These are phyloP conservation scores for Fusarium virguliforme DNA, from an alignment of 2,329 filamentous ascomycete species.

Conservation along the genomic window DNA sequence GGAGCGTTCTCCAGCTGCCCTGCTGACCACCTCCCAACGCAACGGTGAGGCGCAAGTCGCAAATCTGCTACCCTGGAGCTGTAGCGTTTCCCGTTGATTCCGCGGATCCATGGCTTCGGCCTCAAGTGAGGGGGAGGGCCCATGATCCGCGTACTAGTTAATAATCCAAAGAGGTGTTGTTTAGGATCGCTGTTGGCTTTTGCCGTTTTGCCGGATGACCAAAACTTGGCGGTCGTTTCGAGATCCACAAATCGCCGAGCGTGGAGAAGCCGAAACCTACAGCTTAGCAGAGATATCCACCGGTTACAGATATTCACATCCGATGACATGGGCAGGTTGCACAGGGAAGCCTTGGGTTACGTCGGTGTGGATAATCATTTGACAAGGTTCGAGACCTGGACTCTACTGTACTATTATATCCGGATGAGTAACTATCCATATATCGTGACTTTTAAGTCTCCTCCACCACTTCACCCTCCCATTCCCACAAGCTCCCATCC, in stretches of 20 bases:
- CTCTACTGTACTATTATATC: background rate
- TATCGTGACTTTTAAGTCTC: slow-evolving; percentile 16
- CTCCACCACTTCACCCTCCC: slow-evolving; percentile 48
- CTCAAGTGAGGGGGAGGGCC: slow-evolving; percentile 8
- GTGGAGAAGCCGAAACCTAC: slow-evolving; percentile 1
- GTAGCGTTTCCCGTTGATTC: slow-evolving; percentile 3
- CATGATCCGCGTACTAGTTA: background rate
- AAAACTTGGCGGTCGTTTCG: slow-evolving; percentile 3
- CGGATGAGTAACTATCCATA: background rate
- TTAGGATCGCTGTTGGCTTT: background rate
- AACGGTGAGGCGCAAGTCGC: background rate
- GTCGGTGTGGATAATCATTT: slow-evolving; percentile 1
- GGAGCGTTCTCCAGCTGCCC: background rate
- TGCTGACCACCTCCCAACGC: slow-evolving; percentile 13
- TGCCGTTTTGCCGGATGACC: slow-evolving; percentile 13
- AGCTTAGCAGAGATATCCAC: background rate
- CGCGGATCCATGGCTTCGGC: slow-evolving; percentile 8
- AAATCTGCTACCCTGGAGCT: slow-evolving; percentile 8
- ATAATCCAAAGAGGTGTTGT: background rate
- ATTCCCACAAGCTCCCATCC: slow-evolving; percentile 60
- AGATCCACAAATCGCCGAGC: background rate
- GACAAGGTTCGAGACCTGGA: background rate
- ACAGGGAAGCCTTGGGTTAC: background rate
- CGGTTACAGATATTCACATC: background rate
- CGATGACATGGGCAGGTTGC: background rate